phyloP scores from a whole-genome alignment of 352 stramenopile genomes.

The Pythium scleroteichum region DNA sequence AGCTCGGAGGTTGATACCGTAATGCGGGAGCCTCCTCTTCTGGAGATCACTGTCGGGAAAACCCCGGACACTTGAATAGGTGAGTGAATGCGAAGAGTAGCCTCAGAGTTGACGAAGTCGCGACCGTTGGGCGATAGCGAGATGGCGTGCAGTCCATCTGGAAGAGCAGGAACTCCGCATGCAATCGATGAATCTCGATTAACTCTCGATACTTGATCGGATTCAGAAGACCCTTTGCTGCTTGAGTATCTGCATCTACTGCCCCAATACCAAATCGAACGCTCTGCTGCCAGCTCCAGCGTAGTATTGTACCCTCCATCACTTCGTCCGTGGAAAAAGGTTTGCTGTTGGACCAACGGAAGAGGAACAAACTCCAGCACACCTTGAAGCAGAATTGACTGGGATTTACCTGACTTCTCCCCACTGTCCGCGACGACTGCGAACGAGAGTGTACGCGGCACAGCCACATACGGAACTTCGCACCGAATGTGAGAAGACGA shows the following conservation, averaged over 20 bases:
- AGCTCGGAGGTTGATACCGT: constrained; percentile 8
- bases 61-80: constrained; percentile 4
- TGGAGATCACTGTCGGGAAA: neutral
- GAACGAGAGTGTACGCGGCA: constrained; percentile 5
- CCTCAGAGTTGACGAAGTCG: constrained; percentile 17
- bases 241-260: constrained; percentile 13
- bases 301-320: constrained; percentile 18
- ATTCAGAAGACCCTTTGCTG: neutral
- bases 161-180: constrained; percentile 19
- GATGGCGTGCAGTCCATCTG: constrained; percentile 8
- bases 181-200: neutral
- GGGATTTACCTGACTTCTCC: neutral
- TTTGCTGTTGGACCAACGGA: neutral
- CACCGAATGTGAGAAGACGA: constrained; percentile 23
- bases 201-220: no score
- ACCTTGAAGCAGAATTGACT: constrained; percentile 6
- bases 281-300: neutral
- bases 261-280: constrained; percentile 7
- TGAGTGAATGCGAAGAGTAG: constrained; percentile 14
- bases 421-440: neutral
- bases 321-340: constrained; percentile 3
- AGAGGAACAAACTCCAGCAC: constrained; percentile 20
- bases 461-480: neutral
- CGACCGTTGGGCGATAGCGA: constrained; percentile 26
- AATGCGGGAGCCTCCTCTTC: constrained; percentile 3